Base-by-base conservation (phyloP, 164 flowering plant genomes). In the Magnolia officinalis region DNA sequence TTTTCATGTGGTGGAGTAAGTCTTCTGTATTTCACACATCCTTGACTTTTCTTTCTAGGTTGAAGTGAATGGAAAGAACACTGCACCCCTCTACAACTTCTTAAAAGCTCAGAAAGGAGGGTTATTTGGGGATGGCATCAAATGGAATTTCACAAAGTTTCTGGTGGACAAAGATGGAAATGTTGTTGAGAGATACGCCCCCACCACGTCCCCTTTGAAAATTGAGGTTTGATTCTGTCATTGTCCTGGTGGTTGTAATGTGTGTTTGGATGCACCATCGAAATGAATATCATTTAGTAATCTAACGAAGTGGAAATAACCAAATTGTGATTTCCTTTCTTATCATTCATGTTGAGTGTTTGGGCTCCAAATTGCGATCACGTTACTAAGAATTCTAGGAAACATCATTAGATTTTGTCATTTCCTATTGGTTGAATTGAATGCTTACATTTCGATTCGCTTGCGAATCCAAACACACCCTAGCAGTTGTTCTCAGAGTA, bases 71-170 rank as follows among this genome's bases (percentile, higher is more conserved):
- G 98, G 99, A 51, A 88, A 89, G 75, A 87, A 93, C 77, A 83
- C 92, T 14, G 89, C 87, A 13, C 97, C 98, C 0, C 80, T 93
- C 59, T 93, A 91, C 87, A 87, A 88, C 83, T 91, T 83, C 78
- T 83, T 95, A 50, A 95, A 95, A 82, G 76, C 90, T 24, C 80
- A 90, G 75, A 88, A 95, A 82, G 95, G 97, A 14, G 98, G 97
- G 59, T 50, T 83, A 5, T 74, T 95, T 23, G 89, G 85, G 23
- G 87, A 92, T 83, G 87, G 83, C 59, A 91, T 95, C 86, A 95
- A 95, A 73, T 95, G 98, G 98, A 95, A 95, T 84, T 95, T 92
- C 82, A 90, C 98, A 1, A 95, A 95, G 84, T 95, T 95, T 80
- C 79, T 95, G 82, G 95, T 93, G 20, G 80, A 90, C 85, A 95